A percentile compares a stretch with the other conserved stretches of the same genome.
phyloP scores from a whole-genome alignment of 306 rosid species.

The Cicer judaicum region DNA sequence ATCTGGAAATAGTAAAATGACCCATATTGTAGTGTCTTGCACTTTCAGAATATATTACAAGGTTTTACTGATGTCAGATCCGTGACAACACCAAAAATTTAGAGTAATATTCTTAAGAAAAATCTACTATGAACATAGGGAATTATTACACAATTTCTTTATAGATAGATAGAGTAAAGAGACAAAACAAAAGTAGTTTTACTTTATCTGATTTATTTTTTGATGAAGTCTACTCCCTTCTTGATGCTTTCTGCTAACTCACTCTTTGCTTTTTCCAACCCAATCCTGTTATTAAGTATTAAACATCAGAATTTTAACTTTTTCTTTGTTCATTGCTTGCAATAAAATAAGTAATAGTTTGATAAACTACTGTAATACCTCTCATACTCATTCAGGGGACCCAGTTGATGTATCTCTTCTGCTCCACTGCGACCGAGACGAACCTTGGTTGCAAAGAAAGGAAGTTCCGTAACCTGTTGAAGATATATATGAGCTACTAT shows the following conservation, averaged over 20 bases:
- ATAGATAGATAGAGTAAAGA: constrained; percentile 6
- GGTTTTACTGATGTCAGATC: constrained; percentile 38
- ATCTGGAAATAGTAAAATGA: constrained; percentile 30
- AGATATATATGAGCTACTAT: constrained; percentile 12
- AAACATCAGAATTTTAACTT: constrained; percentile 23
- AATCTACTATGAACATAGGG: constrained; percentile 42
- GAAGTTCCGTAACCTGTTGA: constrained; percentile 86
- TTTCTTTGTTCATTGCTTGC: constrained; percentile 14
- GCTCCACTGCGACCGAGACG: constrained; percentile 85
- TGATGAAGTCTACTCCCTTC: constrained; percentile 71
- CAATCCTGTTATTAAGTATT: constrained; percentile 50
- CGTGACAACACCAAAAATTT: constrained; percentile 33
- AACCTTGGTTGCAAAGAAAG: constrained; percentile 87
- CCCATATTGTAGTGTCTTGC: constrained; percentile 5
- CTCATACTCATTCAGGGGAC: constrained; percentile 86
- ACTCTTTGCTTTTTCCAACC: constrained; percentile 71
- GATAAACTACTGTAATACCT: constrained; percentile 53
- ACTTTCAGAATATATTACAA: constrained; percentile 29
- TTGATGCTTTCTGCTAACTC: constrained; percentile 72
- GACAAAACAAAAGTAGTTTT: constrained; percentile 24
- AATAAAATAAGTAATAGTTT: not conserved
- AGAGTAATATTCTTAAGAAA: constrained; percentile 15
- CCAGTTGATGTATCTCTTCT: constrained; percentile 75
- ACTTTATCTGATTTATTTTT: constrained; percentile 37
- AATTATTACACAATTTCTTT: constrained; percentile 35